Evolutionary conservation across 768 basidiomycete genomes (phyloP).

Genomic region (Rickenella mellea): DNA sequence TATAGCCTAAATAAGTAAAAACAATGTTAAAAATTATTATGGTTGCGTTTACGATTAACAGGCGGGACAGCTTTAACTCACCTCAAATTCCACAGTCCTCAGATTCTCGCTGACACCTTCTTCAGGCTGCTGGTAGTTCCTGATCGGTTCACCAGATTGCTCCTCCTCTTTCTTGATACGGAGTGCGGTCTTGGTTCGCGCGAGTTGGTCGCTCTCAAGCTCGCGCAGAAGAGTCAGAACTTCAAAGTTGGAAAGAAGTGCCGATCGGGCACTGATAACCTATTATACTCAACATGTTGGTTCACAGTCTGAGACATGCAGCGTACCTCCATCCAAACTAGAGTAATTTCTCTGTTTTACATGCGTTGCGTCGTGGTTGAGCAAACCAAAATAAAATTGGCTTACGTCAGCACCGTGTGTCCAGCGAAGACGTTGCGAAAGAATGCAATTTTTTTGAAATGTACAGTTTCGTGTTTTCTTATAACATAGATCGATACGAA

Average conservation of each 20-base stretch:
- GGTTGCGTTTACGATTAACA: no score
- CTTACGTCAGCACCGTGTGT: no score
- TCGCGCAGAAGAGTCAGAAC: slow-evolving; percentile 70
- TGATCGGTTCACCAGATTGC: slow-evolving; percentile 26
- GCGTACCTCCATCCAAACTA: no score
- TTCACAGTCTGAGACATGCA: no score
- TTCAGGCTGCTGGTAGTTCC: slow-evolving; percentile 14
- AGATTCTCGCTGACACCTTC: slow-evolving; percentile 72
- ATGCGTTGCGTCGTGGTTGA: no score
- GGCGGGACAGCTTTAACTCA: slow-evolving; percentile 20
- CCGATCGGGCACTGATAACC: slow-evolving; percentile 62
- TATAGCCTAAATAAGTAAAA: slow-evolving; percentile 51
- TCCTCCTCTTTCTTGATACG: slow-evolving; percentile 77
- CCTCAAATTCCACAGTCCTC: slow-evolving; percentile 81
- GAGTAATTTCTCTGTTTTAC: no score
- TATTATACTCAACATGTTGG: no score
- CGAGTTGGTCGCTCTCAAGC: slow-evolving; percentile 65
- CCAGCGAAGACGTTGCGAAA: no score
- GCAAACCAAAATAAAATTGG: no score
- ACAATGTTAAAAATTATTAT: neutral
- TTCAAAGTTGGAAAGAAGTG: slow-evolving; percentile 85
- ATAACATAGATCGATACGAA: no score
- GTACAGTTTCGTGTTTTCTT: no score
- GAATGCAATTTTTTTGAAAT: no score
- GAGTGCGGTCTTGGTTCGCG: slow-evolving; percentile 57